These are phyloP conservation scores for Chrysosporium queenslandicum DNA, from an alignment of 2,329 filamentous ascomycete species.

Conservation along the genomic window DNA sequence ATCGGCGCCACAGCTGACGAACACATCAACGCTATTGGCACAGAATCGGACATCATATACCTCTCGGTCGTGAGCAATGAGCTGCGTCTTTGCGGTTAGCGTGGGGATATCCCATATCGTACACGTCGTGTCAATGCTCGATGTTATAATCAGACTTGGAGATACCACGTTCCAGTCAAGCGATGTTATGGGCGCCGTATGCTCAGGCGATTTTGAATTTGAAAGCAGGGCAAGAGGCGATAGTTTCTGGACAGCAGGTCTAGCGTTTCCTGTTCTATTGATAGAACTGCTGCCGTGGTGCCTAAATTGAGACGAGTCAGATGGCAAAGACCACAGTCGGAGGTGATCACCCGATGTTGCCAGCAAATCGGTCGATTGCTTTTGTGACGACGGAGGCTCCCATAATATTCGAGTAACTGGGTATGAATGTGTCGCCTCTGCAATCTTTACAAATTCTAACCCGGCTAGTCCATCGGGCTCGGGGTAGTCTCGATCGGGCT, in stretches of 20 bases:
- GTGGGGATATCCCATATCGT: conserved; percentile 99
- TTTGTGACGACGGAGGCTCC: conserved; percentile 91
- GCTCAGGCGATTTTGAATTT: conserved; percentile 96
- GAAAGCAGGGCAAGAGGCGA: conserved; percentile 87
- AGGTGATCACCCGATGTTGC: conserved; percentile 93
- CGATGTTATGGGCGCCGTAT: conserved; percentile 91
- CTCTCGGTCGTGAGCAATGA: conserved; percentile 98
- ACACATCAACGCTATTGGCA: conserved; percentile 95
- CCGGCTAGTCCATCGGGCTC: conserved; percentile 58
- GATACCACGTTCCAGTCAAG: conserved; percentile 97
- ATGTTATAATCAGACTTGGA: conserved; percentile 94
- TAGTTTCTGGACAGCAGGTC: conserved; percentile 61
- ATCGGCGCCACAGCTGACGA: conserved; percentile 94
- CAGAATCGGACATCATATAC: conserved; percentile 98
- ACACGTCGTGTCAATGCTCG: conserved; percentile 96
- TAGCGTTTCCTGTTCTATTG: conserved; percentile 54
- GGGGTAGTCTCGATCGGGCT: conserved; percentile 55
- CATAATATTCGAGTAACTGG: conserved; percentile 90
- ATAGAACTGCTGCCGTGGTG: conserved; percentile 57
- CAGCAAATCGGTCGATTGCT: conserved; percentile 87
- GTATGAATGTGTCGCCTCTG: conserved; percentile 95
- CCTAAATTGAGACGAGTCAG: conserved; percentile 43
- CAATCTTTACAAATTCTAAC: conserved; percentile 84
- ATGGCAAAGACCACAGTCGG: conserved; percentile 76
- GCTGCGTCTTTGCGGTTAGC: conserved; percentile 90